Evolutionary conservation across 2,329 filamentous ascomycete species (phyloP).

Genomic region (Chrysoporthe austroafricana): DNA sequence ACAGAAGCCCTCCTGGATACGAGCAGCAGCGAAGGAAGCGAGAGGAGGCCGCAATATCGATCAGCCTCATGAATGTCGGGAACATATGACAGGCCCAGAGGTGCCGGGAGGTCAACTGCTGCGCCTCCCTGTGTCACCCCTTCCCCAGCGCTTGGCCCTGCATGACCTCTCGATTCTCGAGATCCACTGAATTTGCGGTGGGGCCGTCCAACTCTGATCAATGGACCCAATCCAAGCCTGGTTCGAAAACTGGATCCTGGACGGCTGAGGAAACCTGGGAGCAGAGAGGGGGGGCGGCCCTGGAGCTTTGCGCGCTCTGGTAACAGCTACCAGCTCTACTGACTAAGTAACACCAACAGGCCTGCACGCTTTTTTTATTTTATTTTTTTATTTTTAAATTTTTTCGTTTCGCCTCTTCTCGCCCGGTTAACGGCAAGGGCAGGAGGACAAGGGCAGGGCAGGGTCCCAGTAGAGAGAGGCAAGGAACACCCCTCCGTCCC

Average conservation of each 20-base stretch:
- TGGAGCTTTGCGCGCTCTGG: background rate
- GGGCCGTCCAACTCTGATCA: conserved; percentile 10
- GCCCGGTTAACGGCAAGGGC: background rate
- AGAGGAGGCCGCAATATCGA: background rate
- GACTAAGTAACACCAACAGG: background rate
- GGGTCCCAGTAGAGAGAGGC: background rate
- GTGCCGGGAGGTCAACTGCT: background rate
- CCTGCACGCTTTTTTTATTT: background rate
- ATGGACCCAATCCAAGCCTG: conserved; percentile 5
- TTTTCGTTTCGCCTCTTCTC: background rate
- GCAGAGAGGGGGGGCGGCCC: background rate
- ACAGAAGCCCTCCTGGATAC: background rate
- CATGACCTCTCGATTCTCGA: conserved; percentile 7
- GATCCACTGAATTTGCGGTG: conserved; percentile 7
- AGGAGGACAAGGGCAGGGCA: background rate
- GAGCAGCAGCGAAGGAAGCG: background rate
- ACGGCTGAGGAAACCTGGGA: background rate
- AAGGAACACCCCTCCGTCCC: conserved; percentile 7
- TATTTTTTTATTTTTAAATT: background rate
- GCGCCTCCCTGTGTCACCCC: conserved; percentile 7
- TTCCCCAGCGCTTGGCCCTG: conserved; percentile 9
- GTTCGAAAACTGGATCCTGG: background rate
- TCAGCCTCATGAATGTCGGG: background rate
- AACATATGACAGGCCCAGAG: conserved; percentile 5
- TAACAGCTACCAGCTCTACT: background rate